A percentile compares a stretch with the other conserved stretches of the same genome.
phyloP scores from a whole-genome alignment of 2,329 filamentous ascomycete genomes.

The Aspergillus felis region DNA sequence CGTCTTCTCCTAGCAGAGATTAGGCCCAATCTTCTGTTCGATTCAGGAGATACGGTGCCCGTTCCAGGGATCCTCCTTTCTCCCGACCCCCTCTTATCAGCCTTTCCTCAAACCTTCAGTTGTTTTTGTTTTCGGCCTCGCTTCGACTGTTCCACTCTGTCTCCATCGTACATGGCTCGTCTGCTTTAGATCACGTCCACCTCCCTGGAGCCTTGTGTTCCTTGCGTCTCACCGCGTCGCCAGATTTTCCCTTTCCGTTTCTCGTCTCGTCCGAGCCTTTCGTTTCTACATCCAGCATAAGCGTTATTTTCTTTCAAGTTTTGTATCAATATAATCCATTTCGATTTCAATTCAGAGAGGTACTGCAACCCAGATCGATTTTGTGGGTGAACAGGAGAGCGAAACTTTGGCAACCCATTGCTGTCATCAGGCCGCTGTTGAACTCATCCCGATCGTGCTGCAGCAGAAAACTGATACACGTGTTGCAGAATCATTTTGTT shows the following conservation, averaged over 20 bases:
- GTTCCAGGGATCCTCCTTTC: slow-evolving; percentile 21
- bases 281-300: slow-evolving; percentile 17
- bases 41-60: slow-evolving; percentile 25
- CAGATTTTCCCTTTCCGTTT: slow-evolving; percentile 20
- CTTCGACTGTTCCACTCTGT: slow-evolving; percentile 4
- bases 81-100: slow-evolving; percentile 9
- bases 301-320: slow-evolving; percentile 22
- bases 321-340: slow-evolving; percentile 31
- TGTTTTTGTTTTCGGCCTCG: slow-evolving; percentile 5
- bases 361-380: slow-evolving; percentile 12
- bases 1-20: slow-evolving; percentile 15
- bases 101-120: slow-evolving; percentile 5
- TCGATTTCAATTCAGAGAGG: slow-evolving; percentile 28
- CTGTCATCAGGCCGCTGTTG: slow-evolving; percentile 8
- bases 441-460: slow-evolving; percentile 11
- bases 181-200: slow-evolving; percentile 23
- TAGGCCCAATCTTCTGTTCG: slow-evolving; percentile 27
- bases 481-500: slow-evolving; percentile 18
- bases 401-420: not conserved
- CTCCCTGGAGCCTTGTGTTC: slow-evolving; percentile 25
- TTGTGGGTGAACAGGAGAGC: not conserved
- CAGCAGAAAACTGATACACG: slow-evolving; percentile 21
- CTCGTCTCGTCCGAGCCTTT: slow-evolving; percentile 25
- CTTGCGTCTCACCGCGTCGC: slow-evolving; percentile 25
- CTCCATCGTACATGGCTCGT: slow-evolving; percentile 32